phyloP scores from a whole-genome alignment of 2,329 filamentous ascomycete species.

The Fusarium albosuccineum region DNA sequence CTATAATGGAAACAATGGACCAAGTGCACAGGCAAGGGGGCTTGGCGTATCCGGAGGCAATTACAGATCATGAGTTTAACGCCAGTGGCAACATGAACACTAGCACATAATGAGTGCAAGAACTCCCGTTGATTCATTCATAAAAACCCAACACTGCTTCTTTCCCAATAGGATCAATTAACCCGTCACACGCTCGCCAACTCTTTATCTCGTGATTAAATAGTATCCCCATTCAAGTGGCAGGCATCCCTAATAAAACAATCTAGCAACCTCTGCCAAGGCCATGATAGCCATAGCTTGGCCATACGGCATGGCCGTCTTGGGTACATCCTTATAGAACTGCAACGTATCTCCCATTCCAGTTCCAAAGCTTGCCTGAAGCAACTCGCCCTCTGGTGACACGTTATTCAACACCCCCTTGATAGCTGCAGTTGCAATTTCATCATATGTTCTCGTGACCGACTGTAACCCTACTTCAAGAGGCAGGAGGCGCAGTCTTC shows the following conservation, averaged over 20 bases:
- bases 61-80: too few relatives aligned
- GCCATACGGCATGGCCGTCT: slow-evolving; percentile 87
- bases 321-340: slow-evolving; percentile 81
- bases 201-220: too few relatives aligned
- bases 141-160: too few relatives aligned
- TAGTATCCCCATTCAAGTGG: too few relatives aligned
- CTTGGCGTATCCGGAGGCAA: slow-evolving; percentile 55
- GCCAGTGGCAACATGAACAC: too few relatives aligned
- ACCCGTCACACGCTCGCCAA: too few relatives aligned
- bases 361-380: slow-evolving; percentile 83
- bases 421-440: slow-evolving; percentile 74
- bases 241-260: too few relatives aligned
- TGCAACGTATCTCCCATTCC: slow-evolving; percentile 80
- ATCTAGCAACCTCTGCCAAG: slow-evolving; percentile 72
- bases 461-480: slow-evolving; percentile 72
- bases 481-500: too few relatives aligned
- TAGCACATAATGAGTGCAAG: too few relatives aligned
- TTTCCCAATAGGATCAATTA: too few relatives aligned
- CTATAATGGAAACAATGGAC: slow-evolving; percentile 78
- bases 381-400: slow-evolving; percentile 75
- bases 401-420: slow-evolving; percentile 76
- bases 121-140: too few relatives aligned
- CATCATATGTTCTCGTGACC: slow-evolving; percentile 71
- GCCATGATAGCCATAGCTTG: slow-evolving; percentile 90
- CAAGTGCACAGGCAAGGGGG: slow-evolving; percentile 61